Base-by-base conservation (phyloP, 208 protist genomes). In the Trypanosoma mega region DNA sequence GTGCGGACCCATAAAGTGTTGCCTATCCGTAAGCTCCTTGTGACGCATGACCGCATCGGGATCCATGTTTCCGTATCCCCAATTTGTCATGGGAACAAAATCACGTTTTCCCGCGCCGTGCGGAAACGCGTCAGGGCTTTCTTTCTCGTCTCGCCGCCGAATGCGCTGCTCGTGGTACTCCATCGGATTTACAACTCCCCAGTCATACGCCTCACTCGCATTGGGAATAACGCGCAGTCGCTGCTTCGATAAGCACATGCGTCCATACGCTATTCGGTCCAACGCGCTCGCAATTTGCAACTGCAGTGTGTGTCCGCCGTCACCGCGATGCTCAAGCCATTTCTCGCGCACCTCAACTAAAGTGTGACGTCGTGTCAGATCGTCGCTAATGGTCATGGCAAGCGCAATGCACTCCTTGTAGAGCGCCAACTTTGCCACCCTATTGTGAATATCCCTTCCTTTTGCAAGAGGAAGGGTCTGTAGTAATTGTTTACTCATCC, bases 81-180 rank as follows among this genome's bases (percentile, higher is more conserved):
- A 96, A 63, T 96, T 96, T 5, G 83, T 88, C 86, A 96, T 90
- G 24, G 90, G 90, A n/a, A 96, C 90, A 81, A 96, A 96, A 53
- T 92, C 85, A 8, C 90, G 80, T 36, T 87, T 88, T 21, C 78
- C 78, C 68, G 68, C 60, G 16, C 85, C 79, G 57, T 92, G 84
- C 23, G 84, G 82, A 68, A 87, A 90, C 2, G 85, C 85, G 55
- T 93, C 86, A 3, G 83, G 85, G 45, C 68, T 87, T 59, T 87
- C 71, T 33, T 77, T 76, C 50, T 90, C 85, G 1, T 83, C 72
- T 23, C 82, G 80, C 7, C 68, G 61, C 14, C 56, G 69, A 24
- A 86, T 85, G 2, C 82, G 41, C 53, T 74, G 71, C 41, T 83
- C 72, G 66, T 91, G 80, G 64, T 92, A 82, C 47, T 92, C 79